Conservation (phyloP, 306 rosid genomes). For the Trifolium dubium region DNA sequence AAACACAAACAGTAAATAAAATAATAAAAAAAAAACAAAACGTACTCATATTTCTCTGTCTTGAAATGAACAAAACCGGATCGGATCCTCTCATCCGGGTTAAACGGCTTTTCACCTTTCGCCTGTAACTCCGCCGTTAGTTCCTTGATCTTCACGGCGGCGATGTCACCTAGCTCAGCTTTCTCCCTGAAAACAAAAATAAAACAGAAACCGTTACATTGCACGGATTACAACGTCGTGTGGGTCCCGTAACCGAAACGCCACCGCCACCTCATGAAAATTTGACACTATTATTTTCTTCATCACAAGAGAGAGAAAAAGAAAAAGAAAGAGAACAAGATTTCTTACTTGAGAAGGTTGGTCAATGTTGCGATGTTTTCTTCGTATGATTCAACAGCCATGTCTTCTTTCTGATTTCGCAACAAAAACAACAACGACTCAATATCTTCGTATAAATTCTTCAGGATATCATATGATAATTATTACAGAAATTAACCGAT, state of each 20-base stretch:
- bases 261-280: conserved; percentile 1
- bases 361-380: conserved; percentile 76
- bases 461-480: neutral
- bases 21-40: neutral
- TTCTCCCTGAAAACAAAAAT: conserved; percentile 50
- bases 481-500: neutral
- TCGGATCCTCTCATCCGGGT: conserved; percentile 72
- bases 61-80: conserved; percentile 76
- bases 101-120: conserved; percentile 35
- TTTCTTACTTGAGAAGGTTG: conserved; percentile 68
- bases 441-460: neutral
- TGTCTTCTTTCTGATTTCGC: conserved; percentile 65
- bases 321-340: neutral
- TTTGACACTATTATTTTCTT: neutral
- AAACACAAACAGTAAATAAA: neutral
- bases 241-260: conserved; percentile 34
- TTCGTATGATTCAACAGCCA: conserved; percentile 75
- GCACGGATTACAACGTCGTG: conserved; percentile 25
- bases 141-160: conserved; percentile 78
- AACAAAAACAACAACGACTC: conserved; percentile 4
- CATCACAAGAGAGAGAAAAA: neutral
- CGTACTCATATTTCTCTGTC: conserved; percentile 80
- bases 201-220: conserved; percentile 33
- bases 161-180: conserved; percentile 61
- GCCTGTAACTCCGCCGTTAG: conserved; percentile 65